These are phyloP conservation scores for Aspergillus pseudonomiae DNA, from an alignment of 2,329 filamentous ascomycete genomes.

Conservation along the genomic window DNA sequence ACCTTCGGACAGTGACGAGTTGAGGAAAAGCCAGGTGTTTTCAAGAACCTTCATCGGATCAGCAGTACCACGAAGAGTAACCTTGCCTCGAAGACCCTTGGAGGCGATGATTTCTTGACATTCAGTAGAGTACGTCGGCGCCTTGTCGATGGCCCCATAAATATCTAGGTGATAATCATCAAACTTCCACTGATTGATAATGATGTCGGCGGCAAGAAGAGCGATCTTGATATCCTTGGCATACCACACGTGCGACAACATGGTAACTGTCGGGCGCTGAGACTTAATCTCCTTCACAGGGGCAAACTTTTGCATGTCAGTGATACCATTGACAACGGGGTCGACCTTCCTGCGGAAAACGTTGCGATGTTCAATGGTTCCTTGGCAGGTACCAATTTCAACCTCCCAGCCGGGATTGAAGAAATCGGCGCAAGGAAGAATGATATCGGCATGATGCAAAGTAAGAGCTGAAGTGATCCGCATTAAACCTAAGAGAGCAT, in stretches of 20 bases:
- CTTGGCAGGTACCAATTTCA: conserved; percentile 63
- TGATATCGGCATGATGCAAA: conserved; percentile 61
- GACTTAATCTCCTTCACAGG: conserved; percentile 63
- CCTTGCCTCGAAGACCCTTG: conserved; percentile 55
- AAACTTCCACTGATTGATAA: conserved; percentile 68
- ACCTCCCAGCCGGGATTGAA: conserved; percentile 68
- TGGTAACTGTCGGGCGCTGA: conserved; percentile 63
- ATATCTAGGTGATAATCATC: conserved; percentile 65
- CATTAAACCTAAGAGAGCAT: conserved; percentile 52
- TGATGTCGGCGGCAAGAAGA: conserved; percentile 65
- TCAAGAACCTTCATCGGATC: conserved; percentile 59
- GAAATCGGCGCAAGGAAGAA: conserved; percentile 61
- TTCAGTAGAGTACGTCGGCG: conserved; percentile 62
- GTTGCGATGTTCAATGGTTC: conserved; percentile 59
- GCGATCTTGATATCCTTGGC: conserved; percentile 67
- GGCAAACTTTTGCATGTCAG: conserved; percentile 65
- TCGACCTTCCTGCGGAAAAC: conserved; percentile 63
- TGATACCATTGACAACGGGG: conserved; percentile 67
- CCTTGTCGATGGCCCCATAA: conserved; percentile 66
- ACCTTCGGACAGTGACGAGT: conserved; percentile 51
- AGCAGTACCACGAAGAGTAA: conserved; percentile 59
- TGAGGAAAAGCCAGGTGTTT: conserved; percentile 60
- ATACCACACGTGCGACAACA: conserved; percentile 61
- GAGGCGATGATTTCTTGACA: conserved; percentile 61
- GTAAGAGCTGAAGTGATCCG: conserved; percentile 52